Percentiles rank a stretch among this genome's conserved stretches.
These are phyloP conservation scores for Sarcodon aspratus DNA, from an alignment of 768 basidiomycete species.

Conservation along the genomic window DNA sequence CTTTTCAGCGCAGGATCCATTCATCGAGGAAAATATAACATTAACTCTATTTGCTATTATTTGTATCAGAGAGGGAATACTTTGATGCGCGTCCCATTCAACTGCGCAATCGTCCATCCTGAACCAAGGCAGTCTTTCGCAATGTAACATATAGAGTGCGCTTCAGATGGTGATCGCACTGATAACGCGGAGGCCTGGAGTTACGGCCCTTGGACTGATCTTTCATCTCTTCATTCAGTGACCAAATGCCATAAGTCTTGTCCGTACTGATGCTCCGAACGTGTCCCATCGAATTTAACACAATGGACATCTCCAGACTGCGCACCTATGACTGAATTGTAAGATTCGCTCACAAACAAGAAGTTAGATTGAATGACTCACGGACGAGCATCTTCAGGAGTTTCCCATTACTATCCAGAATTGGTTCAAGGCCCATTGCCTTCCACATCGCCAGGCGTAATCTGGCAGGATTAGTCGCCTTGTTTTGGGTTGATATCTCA, in stretches of 20 bases:
- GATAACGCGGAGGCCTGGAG: too few species aligned
- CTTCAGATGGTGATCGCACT: too few species aligned
- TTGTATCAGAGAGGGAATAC: too few species aligned
- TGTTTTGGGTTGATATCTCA: background rate
- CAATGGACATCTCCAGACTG: constrained; percentile 30
- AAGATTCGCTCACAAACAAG: background rate
- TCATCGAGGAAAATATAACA: too few species aligned
- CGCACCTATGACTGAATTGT: constrained; percentile 24
- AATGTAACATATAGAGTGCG: too few species aligned
- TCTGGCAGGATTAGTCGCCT: constrained; percentile 22
- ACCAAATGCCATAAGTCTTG: background rate
- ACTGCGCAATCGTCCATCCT: too few species aligned
- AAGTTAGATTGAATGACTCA: constrained; percentile 24
- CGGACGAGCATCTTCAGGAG: constrained; percentile 56
- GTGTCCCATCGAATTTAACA: constrained; percentile 13
- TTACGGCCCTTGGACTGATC: too few species aligned
- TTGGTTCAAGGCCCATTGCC: constrained; percentile 60
- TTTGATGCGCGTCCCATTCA: too few species aligned
- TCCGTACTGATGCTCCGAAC: background rate
- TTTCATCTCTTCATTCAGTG: background rate
- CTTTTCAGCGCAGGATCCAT: too few species aligned
- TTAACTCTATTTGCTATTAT: too few species aligned
- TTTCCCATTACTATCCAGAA: constrained; percentile 39
- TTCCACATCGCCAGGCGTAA: constrained; percentile 59
- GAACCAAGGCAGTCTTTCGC: too few species aligned